Base-by-base conservation (phyloP, 306 rosid genomes). In the Cicer cuneatum region DNA sequence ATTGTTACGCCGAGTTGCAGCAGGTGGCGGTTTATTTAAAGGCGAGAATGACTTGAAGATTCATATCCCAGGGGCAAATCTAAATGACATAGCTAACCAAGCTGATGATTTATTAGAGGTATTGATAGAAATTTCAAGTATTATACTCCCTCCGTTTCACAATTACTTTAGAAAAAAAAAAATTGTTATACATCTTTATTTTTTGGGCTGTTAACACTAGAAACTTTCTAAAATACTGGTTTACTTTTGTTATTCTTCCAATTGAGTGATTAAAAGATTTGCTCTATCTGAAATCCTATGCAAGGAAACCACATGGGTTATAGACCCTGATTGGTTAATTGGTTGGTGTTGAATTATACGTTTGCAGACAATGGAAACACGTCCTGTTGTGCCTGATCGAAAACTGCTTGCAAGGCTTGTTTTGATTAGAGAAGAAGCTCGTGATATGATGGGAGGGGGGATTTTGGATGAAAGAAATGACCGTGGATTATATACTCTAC, bases 381-480 rank as follows among this genome's bases (percentile, higher is more conserved):
- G 97, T 38, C 93, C 96, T 21, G 82, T 85, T 75, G 90, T 94
- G 63, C 96, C 97, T 1, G 97, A 94, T 79, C 87, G 96, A 48
- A 94, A 85, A 83, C 86, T 91, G 62, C 98, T 91, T 60, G 97
- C 98, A 60, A 89, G 97, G 80, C 98, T 94, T 80, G 98, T 91
- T 91, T 89, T 94, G 77, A 88, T 94, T 42, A 88, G 98, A 83
- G 98, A 94, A 88, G 97, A 94, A 87, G 91, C 98, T 66, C 93
- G 95, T 46, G 85, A 91, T 83, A 91, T 91, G 97, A 93, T 93
- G 98, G 96, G 98, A 78, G 98, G 97, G 65, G 97, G 97, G 42
- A 78, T 94, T 78, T 77, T 91, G 85, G 98, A 91, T 67, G 93
- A 90, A 83, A 85, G 97, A 88, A 94, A 94, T 80, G 71, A 91